These are phyloP conservation scores for Penicillium antarcticum DNA, from an alignment of 495 filamentous ascomycete genomes.

Conservation along the genomic window DNA sequence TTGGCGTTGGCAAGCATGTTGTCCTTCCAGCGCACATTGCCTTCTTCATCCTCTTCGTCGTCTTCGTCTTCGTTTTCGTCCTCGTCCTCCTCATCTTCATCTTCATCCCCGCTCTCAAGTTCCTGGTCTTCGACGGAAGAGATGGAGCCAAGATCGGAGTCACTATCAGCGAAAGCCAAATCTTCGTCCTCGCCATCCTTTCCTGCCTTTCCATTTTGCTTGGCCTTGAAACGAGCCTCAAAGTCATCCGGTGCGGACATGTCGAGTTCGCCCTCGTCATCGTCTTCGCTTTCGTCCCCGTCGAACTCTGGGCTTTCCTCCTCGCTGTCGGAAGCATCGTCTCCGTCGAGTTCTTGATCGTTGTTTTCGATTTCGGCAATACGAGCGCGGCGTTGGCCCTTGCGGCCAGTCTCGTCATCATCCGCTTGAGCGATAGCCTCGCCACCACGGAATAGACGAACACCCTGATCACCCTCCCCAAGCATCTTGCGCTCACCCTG, in stretches of 20 bases:
- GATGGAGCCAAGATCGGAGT: slow-evolving; percentile 90
- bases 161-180: slow-evolving; percentile 89
- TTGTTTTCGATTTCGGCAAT: slow-evolving; percentile 58
- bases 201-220: slow-evolving; percentile 36
- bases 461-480: slow-evolving; percentile 75
- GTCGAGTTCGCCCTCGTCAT: slow-evolving; percentile 37
- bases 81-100: slow-evolving; percentile 58
- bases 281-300: slow-evolving; percentile 40
- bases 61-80: slow-evolving; percentile 53
- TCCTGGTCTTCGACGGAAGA: slow-evolving; percentile 65
- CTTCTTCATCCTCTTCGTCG: slow-evolving; percentile 61
- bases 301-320: slow-evolving; percentile 37
- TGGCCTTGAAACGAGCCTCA: slow-evolving; percentile 39
- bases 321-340: slow-evolving; percentile 58
- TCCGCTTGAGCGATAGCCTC: slow-evolving; percentile 60
- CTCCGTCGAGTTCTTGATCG: slow-evolving; percentile 51
- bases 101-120: slow-evolving; percentile 57
- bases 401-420: slow-evolving; percentile 64
- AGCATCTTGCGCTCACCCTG: slow-evolving; percentile 79
- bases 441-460: slow-evolving; percentile 79
- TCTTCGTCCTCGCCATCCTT: slow-evolving; percentile 51
- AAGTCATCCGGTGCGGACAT: slow-evolving; percentile 42
- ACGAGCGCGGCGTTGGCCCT: slow-evolving; percentile 62
- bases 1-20: slow-evolving; percentile 77
- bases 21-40: slow-evolving; percentile 74